Evolutionary conservation across 371 early-diverging fungal species (phyloP).

Genomic region (Chytridiales sp.): DNA sequence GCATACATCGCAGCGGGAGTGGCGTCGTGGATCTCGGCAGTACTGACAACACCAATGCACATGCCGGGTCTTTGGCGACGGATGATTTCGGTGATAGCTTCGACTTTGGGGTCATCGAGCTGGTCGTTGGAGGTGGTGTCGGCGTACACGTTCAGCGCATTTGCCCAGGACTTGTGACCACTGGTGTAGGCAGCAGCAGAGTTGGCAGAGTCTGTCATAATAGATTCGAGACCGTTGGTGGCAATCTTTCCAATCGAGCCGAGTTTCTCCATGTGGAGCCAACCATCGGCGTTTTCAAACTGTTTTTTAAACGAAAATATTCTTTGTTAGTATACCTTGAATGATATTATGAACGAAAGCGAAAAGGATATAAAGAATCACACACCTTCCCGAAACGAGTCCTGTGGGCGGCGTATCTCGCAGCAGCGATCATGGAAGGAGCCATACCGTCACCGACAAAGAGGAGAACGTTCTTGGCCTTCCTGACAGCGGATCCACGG

Average conservation of each 20-base stretch:
- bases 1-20: constrained; percentile 69
- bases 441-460: constrained; percentile 76
- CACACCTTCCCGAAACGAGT: background rate
- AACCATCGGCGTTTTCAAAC: constrained; percentile 39
- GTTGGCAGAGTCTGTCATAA: constrained; percentile 77
- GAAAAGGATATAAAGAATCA: background rate
- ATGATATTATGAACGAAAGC: background rate
- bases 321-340: background rate
- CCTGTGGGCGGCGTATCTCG: no score
- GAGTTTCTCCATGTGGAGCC: constrained; percentile 63
- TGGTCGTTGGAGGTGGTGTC: constrained; percentile 34
- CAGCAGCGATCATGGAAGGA: constrained; percentile 39
- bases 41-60: constrained; percentile 71
- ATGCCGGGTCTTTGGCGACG: constrained; percentile 64
- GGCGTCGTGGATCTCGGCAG: constrained; percentile 69
- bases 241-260: constrained; percentile 66
- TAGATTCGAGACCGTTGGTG: constrained; percentile 69
- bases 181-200: constrained; percentile 69
- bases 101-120: constrained; percentile 43
- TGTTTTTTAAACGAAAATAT: background rate
- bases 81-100: constrained; percentile 66
- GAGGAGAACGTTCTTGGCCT: constrained; percentile 70
- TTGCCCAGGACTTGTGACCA: constrained; percentile 65
- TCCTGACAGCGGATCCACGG: constrained; percentile 52
- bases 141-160: constrained; percentile 63